Evolutionary conservation across 495 filamentous ascomycete genomes (phyloP), one percentile per base, ranked within the genome.

Genomic region (Penicillium dipodomyicola): DNA sequence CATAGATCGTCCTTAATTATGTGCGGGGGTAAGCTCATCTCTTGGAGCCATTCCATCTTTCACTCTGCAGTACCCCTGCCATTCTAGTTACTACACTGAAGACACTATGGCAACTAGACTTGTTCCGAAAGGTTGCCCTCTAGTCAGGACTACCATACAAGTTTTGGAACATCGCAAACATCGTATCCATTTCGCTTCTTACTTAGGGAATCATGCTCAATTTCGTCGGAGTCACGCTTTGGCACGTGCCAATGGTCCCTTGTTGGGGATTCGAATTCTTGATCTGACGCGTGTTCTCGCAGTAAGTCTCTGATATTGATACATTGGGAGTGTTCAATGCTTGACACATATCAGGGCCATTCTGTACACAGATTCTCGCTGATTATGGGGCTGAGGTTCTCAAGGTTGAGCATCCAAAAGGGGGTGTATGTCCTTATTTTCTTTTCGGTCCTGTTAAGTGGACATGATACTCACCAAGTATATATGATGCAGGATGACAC

Each of bases 241-340:
- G 9, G 32, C 35, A 11, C 43, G 25, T 37, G 20, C 22, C 4
- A 40, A 9, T 6, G 56, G 60, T 6, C 89, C 90, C 17, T 76
- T 95, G 46, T 78, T 83, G 7, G 91, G 91, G 7, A 84, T 91
- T 52, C 79, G 84, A 47, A 89, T 96, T 10, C 72, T 96, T 9
- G 92, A 96, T 65, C 84, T 96, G 83, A 94, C 92, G 0, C 81
- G 92, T 72, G 91, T 96, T 4, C 80, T 96, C 32, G 92, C 92
- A 23, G 92, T 95, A 80, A 60, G 86, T 77, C 8, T 52, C 9
- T 12, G 3, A 12, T 7, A 41, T 42, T 32, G 30, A 32, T 32
- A 11, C 10, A 0, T 29, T 32, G 30, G 3, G 42, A 25, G 8
- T 44, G 20, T 35, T 11, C 7, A 23, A 32, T 17, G 7, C 15